Evolutionary conservation across 345 rosid species (phyloP), one percentile per base, ranked within the genome.

Genomic region (Kandelia obovata): DNA sequence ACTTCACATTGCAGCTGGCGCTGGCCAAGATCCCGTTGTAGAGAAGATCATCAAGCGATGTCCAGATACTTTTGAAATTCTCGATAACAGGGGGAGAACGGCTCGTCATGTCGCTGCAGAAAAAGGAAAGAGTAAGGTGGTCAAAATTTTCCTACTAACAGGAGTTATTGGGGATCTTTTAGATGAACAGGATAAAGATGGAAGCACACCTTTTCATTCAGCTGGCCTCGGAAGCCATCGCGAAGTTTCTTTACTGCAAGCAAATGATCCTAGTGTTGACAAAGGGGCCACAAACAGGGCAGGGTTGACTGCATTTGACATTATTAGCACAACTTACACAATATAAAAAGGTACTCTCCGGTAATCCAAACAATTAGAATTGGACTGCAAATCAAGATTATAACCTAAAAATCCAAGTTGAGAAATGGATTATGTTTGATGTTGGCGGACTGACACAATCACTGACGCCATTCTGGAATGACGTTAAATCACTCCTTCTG

Each of bases 151-250:
- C 35, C 53, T 82, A 27, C 15, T 46, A 10, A 64, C 25, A 51
- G 73, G 58, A 37, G 55, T 53, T 51, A 46, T 71, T 49, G 69
- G 21, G 17, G 61, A 64, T 53, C 71, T 82, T 5, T 53, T 78
- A 69, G 82, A 80, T 31, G 60, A 62, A 52, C 64, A 69, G 4
- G 82, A 84, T 68, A 35, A 13, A 51, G 73, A 73, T 10, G 85
- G 87, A 67, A 84, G n/a, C 75, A 79, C 84, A 21, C 77, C 84
- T 61, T 65, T 77, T 63, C 85, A 84, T 73, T 62, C 74, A n/a
- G 82, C 85, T 2, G 83, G 79, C 10, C 47, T 66, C 21, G 30
- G 78, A 70, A 66, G 70, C 31, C 34, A 75, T 15, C 10, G 65
- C n/a, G 30, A 57, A 10, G 53, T 73, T 31, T 34, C 65, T 13